These are phyloP conservation scores for Punica granatum DNA, from an alignment of 345 rosid species.

Conservation along the genomic window DNA sequence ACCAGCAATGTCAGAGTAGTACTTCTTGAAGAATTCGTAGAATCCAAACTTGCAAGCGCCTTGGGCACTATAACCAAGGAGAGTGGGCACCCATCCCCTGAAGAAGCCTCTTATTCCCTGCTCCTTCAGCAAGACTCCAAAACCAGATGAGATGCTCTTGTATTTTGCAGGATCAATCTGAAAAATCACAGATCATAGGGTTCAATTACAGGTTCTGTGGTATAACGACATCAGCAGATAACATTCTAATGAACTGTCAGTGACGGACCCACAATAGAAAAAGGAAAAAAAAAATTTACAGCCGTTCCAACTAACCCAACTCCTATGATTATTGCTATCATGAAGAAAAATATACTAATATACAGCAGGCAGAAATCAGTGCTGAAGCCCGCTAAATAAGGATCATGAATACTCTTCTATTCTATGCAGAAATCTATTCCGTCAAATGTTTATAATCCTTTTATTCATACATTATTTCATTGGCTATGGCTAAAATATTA, in stretches of 20 bases:
- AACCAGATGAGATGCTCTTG: slow-evolving; percentile 90
- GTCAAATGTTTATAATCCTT: neutral
- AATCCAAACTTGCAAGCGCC: slow-evolving; percentile 99
- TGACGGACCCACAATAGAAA: neutral
- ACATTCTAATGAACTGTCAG: neutral
- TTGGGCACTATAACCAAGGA: slow-evolving; percentile 96
- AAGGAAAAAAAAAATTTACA: neutral
- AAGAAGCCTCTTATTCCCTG: slow-evolving; percentile 90
- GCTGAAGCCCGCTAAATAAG: neutral
- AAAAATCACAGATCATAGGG: slow-evolving; percentile 5
- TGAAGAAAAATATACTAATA: neutral
- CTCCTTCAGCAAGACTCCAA: slow-evolving; percentile 79
- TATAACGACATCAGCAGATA: neutral
- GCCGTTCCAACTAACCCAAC: neutral
- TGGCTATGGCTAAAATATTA: neutral
- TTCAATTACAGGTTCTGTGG: slow-evolving; percentile 1
- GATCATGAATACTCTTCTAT: neutral
- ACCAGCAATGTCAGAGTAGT: slow-evolving; percentile 88
- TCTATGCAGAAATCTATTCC: neutral
- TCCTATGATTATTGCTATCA: neutral
- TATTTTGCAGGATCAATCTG: slow-evolving; percentile 95
- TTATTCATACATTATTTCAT: neutral
- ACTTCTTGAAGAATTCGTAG: slow-evolving; percentile 94
- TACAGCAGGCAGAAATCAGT: neutral
- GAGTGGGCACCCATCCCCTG: slow-evolving; percentile 98